Base-by-base conservation (phyloP, 495 filamentous ascomycete genomes). In the Neurospora pannonica region DNA sequence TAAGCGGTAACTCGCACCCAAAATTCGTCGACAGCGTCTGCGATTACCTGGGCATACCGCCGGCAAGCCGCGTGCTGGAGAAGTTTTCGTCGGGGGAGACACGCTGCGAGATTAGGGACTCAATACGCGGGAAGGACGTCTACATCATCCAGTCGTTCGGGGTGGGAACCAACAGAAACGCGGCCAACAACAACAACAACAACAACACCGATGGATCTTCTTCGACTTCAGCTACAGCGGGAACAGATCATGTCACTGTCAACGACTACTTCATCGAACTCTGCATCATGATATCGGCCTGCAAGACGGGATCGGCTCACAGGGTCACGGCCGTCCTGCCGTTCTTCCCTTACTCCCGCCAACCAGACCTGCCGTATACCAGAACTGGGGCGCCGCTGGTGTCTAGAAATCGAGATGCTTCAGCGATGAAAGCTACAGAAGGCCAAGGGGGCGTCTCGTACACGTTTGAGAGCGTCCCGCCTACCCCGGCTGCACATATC, bases 241-340 rank as follows among this genome's bases (percentile, higher is more conserved):
- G 11, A 28, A 34, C 54, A 31, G 28, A 28, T 19, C 54, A 31
- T 31, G 93, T 93, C 70, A 94, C 92, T 75, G 93, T 98, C 83
- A 99, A 99, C 79, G 96, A 99, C 81, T 90, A 97, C 82, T 87
- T 99, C 69, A 90, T 99, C 85, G 96, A 99, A 76, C 89, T 99
- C 42, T 92, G 97, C 80, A 97, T 99, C 84, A 97, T 89, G 87
- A 95, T 99, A 76, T 97, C 94, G 24, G 96, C 96, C 75, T 98
- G 97, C 88, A 97, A 98, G 84, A 98, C 93, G 4, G 96, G 97
- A 71, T 97, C 93, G 38, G 96, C 96, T 5, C 92, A 90, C 80
- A 87, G 93, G 72, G 93, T 99, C 76, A 98, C 95, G 24, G 96
- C 93, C 21, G 95, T 99, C 38, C 89, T 99, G 46, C 96, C 96